Evolutionary conservation across 768 basidiomycete genomes (phyloP), one percentile per base, ranked within the genome.

Genomic region (Boletus rubropictus): DNA sequence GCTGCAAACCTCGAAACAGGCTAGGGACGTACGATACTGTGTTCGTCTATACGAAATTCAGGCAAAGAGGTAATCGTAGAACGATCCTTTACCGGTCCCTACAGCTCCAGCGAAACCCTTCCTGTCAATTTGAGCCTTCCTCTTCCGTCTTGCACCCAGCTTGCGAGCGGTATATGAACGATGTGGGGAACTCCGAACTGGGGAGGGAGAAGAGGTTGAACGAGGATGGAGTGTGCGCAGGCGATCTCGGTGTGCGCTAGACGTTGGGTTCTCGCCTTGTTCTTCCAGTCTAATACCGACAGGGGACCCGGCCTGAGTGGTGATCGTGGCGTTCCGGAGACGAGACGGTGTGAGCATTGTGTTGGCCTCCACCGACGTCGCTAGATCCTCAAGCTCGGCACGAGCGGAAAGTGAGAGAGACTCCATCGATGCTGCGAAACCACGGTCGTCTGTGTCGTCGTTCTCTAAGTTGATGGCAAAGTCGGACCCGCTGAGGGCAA

Each of bases 161-260:
- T 42, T 58, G 42, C 62, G 56, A 15, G 55, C 7, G 12, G 41
- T 15, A 20, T 41, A 48, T 17, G 53, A 54, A 33, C 66, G 62
- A 39, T 58, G 59, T 3, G 64, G 57, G 17, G 65, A 54, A 43
- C 67, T 54, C 40, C 80, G 64, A 7, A 65, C 72, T 24, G 80
- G 80, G 0, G 80, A 82, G 22, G 77, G 80, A 0, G 79, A 80
- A 5, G 79, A 79, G 4, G 75, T 55, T 1, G 76, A 72, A 21
- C 75, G 60, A 48, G 62, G 59, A 36, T 61, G 57, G 50, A 68
- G 49, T 25, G 65, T 44, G 50, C 65, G 55, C 46, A 67, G 60
- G 21, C 62, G 60, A 33, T 69, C 52, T 35, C 58, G 48, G 38
- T 59, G 39, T 17, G 32, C 53, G 31, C 67, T 60, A 58, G 46